phyloP scores from a whole-genome alignment of 805 yeast species.

The Saccharomyces mikatae region DNA sequence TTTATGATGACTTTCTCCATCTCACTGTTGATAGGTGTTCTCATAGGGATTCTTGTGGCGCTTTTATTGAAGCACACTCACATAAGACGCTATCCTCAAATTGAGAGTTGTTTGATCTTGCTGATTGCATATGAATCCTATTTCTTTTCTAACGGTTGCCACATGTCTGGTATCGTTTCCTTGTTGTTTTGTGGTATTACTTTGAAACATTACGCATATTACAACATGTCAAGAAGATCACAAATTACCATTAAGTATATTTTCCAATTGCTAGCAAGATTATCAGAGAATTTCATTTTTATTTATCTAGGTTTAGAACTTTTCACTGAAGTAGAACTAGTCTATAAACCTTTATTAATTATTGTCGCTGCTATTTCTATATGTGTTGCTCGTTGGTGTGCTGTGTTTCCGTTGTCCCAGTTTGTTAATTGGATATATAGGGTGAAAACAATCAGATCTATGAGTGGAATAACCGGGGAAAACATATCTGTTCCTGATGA shows the following conservation, averaged over 20 bases:
- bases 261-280: constrained; percentile 87
- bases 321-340: constrained; percentile 92
- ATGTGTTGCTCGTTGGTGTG: constrained; percentile 93
- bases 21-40: constrained; percentile 80
- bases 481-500: constrained; percentile 57
- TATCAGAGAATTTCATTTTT: constrained; percentile 93
- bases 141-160: constrained; percentile 97
- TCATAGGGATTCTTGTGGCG: constrained; percentile 84
- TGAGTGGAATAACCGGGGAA: constrained; percentile 22
- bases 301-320: constrained; percentile 89
- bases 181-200: constrained; percentile 94
- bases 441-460: constrained; percentile 42
- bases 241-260: constrained; percentile 94
- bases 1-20: constrained; percentile 90
- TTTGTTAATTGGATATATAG: constrained; percentile 73
- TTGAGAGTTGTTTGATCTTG: constrained; percentile 87
- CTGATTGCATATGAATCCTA: constrained; percentile 92
- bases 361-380: constrained; percentile 84
- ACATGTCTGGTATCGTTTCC: constrained; percentile 97
- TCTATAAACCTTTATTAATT: constrained; percentile 86
- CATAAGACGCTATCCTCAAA: constrained; percentile 89
- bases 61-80: constrained; percentile 85
- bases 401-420: constrained; percentile 88
- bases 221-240: constrained; percentile 93
- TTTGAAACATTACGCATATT: constrained; percentile 92